These are phyloP conservation scores for Quillaja saponaria DNA, from an alignment of 306 rosid species.

Conservation along the genomic window DNA sequence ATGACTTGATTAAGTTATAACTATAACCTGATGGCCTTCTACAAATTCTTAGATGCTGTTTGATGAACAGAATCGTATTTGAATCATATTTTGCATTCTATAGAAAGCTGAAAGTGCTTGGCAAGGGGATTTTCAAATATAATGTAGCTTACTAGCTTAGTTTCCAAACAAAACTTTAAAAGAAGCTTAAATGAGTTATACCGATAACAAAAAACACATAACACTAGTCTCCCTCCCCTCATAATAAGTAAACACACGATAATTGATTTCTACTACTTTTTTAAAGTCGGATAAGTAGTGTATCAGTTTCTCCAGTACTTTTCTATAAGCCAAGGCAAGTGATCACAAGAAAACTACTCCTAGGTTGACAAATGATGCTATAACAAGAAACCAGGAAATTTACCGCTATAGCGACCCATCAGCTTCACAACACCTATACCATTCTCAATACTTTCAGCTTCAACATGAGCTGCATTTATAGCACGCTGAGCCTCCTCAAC, in stretches of 20 bases:
- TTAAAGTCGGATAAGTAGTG: not conserved
- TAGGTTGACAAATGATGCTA: conserved; percentile 2
- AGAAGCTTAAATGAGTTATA: too few relatives aligned
- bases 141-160: too few relatives aligned
- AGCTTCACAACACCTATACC: conserved; percentile 91
- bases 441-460: conserved; percentile 83
- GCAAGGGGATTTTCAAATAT: too few relatives aligned
- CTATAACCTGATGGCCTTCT: not conserved
- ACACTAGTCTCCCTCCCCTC: too few relatives aligned
- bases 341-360: not conserved
- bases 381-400: conserved; percentile 33
- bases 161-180: too few relatives aligned
- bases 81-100: too few relatives aligned
- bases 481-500: conserved; percentile 99
- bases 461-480: conserved; percentile 96
- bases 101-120: too few relatives aligned
- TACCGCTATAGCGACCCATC: conserved; percentile 95
- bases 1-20: not conserved
- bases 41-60: not conserved
- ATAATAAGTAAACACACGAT: too few relatives aligned
- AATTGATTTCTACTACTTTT: too few relatives aligned
- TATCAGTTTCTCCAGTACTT: conserved; percentile 3
- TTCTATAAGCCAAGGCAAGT: conserved; percentile 11
- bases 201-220: too few relatives aligned
- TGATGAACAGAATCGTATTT: not conserved